Conservation (phyloP, 2,329 filamentous ascomycete genomes). For the Fusarium dimerum region DNA sequence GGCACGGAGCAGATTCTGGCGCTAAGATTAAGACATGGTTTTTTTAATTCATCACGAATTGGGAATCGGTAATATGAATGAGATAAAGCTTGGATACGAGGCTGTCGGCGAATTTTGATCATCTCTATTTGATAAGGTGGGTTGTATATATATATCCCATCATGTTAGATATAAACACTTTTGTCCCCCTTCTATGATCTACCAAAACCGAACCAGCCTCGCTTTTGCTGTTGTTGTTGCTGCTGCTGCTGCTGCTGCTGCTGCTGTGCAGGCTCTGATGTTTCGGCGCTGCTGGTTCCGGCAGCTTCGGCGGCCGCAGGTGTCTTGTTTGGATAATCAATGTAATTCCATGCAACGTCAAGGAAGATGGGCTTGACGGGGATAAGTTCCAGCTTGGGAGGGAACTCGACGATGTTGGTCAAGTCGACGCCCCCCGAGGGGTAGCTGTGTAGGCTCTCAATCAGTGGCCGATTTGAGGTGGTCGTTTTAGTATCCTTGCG, state of each 20-base stretch:
- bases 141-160: too few species aligned
- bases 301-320: constrained; percentile 27
- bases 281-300: constrained; percentile 27
- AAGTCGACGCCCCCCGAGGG: constrained; percentile 71
- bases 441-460: constrained; percentile 76
- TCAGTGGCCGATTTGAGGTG: constrained; percentile 53
- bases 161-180: not conserved
- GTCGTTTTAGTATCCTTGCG: constrained; percentile 50
- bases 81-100: too few species aligned
- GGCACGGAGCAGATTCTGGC: not conserved
- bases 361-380: constrained; percentile 95
- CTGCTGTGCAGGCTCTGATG: constrained; percentile 35
- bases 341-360: constrained; percentile 97
- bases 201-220: constrained; percentile 77
- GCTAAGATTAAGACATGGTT: not conserved
- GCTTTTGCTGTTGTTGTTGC: constrained; percentile 48
- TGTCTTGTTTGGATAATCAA: constrained; percentile 76
- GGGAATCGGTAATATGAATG: too few species aligned
- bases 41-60: not conserved
- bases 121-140: too few species aligned
- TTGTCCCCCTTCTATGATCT: constrained; percentile 37
- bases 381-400: constrained; percentile 78
- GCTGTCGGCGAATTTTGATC: too few species aligned
- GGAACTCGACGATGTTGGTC: constrained; percentile 80
- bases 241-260: constrained; percentile 33